Conservation (phyloP, 2,329 filamentous ascomycete genomes). For the Colletotrichum aenigma region DNA sequence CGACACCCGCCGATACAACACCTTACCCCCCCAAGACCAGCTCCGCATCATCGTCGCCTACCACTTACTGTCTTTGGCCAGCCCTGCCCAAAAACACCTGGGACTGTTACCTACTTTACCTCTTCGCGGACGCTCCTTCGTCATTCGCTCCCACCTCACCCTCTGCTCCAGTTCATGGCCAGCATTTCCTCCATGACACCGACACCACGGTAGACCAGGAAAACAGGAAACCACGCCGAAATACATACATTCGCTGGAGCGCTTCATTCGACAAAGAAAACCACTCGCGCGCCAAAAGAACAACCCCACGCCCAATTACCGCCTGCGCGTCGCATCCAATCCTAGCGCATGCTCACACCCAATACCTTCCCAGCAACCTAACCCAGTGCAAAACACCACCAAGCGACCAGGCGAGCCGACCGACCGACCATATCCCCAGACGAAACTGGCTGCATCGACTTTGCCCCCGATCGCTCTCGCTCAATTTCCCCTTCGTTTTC, state of each 20-base stretch:
- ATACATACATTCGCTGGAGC: background rate
- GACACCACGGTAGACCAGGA: background rate
- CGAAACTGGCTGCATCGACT: slow-evolving; percentile 3
- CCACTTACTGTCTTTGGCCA: slow-evolving; percentile 5
- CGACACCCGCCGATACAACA: background rate
- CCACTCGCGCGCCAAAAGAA: slow-evolving; percentile 9
- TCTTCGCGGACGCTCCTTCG: background rate
- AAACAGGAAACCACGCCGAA: background rate
- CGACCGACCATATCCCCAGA: background rate
- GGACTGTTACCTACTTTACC: background rate
- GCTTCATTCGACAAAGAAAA: slow-evolving; percentile 11
- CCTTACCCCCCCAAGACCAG: slow-evolving; percentile 1
- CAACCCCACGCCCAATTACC: slow-evolving; percentile 16
- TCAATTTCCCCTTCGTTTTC: background rate
- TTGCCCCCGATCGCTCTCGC: background rate
- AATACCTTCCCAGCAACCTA: slow-evolving; percentile 16
- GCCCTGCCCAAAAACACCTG: background rate
- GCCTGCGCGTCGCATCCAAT: slow-evolving; percentile 18
- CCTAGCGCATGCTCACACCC: slow-evolving; percentile 17
- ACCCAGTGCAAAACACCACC: slow-evolving; percentile 20
- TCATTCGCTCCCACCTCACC: background rate
- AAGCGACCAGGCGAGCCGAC: slow-evolving; percentile 12
- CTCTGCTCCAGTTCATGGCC: background rate
- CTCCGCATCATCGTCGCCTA: slow-evolving; percentile 17
- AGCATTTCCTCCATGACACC: background rate